These are phyloP conservation scores for Eucalyptus polybractea DNA, from an alignment of 345 rosid species.

Conservation along the genomic window DNA sequence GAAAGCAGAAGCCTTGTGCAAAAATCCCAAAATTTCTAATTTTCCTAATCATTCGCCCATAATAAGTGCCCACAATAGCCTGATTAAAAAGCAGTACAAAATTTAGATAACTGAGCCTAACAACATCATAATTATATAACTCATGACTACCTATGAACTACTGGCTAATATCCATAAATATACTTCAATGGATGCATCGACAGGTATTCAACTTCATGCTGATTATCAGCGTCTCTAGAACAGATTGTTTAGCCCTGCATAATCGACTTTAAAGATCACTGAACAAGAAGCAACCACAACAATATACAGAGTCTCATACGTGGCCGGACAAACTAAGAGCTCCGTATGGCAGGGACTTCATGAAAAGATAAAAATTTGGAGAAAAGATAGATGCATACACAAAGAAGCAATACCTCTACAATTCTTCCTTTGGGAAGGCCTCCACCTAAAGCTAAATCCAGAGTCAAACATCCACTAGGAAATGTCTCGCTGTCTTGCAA, in stretches of 20 bases:
- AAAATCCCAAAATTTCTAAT: background rate
- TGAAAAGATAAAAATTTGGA: background rate
- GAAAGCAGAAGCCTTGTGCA: background rate
- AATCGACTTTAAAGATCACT: background rate
- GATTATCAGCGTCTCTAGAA: background rate
- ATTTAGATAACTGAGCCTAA: background rate
- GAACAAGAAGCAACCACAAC: background rate
- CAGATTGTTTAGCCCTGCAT: background rate
- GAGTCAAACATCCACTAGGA: slow-evolving; percentile 83
- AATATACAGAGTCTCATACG: background rate
- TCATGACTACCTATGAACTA: background rate
- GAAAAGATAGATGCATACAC: background rate
- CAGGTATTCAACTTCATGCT: background rate
- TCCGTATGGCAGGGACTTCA: background rate
- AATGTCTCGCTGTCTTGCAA: slow-evolving; percentile 65
- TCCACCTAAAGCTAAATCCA: slow-evolving; percentile 96
- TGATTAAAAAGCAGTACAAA: background rate
- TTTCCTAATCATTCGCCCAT: background rate
- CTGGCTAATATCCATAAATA: background rate
- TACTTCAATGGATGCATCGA: background rate
- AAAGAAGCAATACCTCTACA: slow-evolving; percentile 52
- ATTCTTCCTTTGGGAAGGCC: slow-evolving; percentile 92
- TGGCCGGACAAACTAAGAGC: background rate
- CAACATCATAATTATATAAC: background rate
- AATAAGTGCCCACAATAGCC: background rate